Base-by-base conservation (phyloP, 2,329 filamentous ascomycete species). In the Aureobasidium lini region DNA sequence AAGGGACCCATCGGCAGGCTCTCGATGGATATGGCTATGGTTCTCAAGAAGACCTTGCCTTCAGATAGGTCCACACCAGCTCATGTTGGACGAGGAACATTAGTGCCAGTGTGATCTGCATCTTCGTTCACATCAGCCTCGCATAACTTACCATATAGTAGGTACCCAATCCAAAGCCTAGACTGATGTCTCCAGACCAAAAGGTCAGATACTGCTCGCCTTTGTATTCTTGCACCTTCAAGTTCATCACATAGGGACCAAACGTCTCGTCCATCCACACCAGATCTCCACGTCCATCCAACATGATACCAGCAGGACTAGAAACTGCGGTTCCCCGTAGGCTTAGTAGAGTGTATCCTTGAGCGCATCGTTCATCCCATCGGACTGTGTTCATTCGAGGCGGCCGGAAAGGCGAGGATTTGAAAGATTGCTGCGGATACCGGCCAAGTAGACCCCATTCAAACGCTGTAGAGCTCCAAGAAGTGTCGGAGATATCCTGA, bases 151-250 rank as follows among this genome's bases (percentile, higher is more conserved):
- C 72, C 71, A 60, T 60, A 15, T 36, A 44, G 9, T 60, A 60
- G n/a, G 47, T 46, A 6, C 57, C 57, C 5, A 47, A 6, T 6
- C 57, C 57, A 18, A 29, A 44, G 7, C 48, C 67, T 63, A 6
- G 71, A 69, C 58, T 66, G 67, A 3, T 68, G 39, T 69, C 62
- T 13, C 73, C 72, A 23, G 67, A 67, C 71, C 72, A 75, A 60
- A 74, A 71, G 1, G 72, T 74, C 11, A 75, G 61, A 52, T 70
- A 73, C 23, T 71, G 64, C 58, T 70, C 62, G 16, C 69, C 71
- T 37, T 67, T 65, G 62, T 72, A 74, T 8, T 60, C 58, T 53
- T 75, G 72, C 6, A 71, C 61, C 46, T 67, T 68, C 4, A 72
- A 56, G 59, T 73, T 70, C 42, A 68, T 66, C 6, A 66, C 65